Percentiles rank a stretch among this genome's conserved stretches.
Conservation (phyloP, 352 stramenopile species). For the Phytophthora europaea region DNA sequence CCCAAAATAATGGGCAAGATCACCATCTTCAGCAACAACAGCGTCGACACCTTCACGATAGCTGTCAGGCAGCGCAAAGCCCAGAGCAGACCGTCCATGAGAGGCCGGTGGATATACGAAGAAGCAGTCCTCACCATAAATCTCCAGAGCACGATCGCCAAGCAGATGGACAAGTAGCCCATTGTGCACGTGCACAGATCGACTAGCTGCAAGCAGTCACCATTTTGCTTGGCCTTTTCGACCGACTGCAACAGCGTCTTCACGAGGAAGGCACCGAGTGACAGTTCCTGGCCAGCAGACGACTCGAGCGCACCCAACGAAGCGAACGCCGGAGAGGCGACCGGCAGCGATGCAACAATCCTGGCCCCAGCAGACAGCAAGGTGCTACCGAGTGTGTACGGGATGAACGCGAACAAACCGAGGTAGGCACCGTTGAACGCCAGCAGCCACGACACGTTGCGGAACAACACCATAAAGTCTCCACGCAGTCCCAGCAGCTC, state of each 20-base stretch:
- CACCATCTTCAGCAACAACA: slow-evolving; percentile 98
- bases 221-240: slow-evolving; percentile 64
- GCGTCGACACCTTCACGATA: slow-evolving; percentile 95
- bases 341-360: slow-evolving; percentile 65
- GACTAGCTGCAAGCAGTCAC: slow-evolving; percentile 88
- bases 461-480: slow-evolving; percentile 93
- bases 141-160: slow-evolving; percentile 86
- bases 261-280: slow-evolving; percentile 51
- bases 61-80: slow-evolving; percentile 82
- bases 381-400: slow-evolving; percentile 94
- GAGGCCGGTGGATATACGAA: slow-evolving; percentile 83
- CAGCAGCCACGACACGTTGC: slow-evolving; percentile 97
- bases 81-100: slow-evolving; percentile 87
- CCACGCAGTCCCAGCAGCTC: slow-evolving; percentile 97
- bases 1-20: slow-evolving; percentile 96
- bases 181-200: slow-evolving; percentile 84
- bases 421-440: slow-evolving; percentile 98
- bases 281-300: slow-evolving; percentile 30
- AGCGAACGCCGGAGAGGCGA: slow-evolving; percentile 35
- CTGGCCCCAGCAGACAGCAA: slow-evolving; percentile 80
- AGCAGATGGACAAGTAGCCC: slow-evolving; percentile 87
- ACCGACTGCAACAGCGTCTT: slow-evolving; percentile 67
- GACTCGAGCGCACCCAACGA: slow-evolving; percentile 34
- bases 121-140: slow-evolving; percentile 88
- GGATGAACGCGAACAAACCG: slow-evolving; percentile 97